A percentile compares a stretch with the other conserved stretches of the same genome.
Evolutionary conservation across 2,329 filamentous ascomycete genomes (phyloP).

Genomic region (Aureobasidium lini): DNA sequence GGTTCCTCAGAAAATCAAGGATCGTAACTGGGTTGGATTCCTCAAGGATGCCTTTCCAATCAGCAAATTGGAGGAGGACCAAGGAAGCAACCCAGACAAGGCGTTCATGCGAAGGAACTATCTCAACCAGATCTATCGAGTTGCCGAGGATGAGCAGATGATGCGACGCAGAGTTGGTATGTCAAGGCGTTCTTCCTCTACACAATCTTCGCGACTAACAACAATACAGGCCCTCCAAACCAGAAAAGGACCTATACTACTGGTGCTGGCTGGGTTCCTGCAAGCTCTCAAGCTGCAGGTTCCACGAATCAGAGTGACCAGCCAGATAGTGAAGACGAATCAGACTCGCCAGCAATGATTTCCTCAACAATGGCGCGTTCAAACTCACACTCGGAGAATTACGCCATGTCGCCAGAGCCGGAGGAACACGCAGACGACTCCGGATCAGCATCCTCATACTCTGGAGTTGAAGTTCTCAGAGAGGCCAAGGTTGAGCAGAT

Average conservation of each 20-base stretch:
- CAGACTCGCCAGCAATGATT: background rate
- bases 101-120: conserved; percentile 1
- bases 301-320: background rate
- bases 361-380: background rate
- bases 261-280: conserved; percentile 7
- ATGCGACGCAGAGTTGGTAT: conserved; percentile 1
- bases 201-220: background rate
- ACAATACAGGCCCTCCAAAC: background rate
- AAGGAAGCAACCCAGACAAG: conserved; percentile 10
- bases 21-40: conserved; percentile 10
- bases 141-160: conserved; percentile 8
- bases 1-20: conserved; percentile 5
- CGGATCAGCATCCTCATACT: background rate
- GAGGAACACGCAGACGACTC: background rate
- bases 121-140: conserved; percentile 10
- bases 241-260: conserved; percentile 1
- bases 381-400: background rate
- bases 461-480: background rate
- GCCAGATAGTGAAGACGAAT: conserved; percentile 2
- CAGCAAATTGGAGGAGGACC: conserved; percentile 7
- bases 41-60: conserved; percentile 9
- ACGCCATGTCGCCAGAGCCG: background rate
- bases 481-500: background rate
- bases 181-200: background rate
- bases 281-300: background rate